Percentiles rank a stretch among this genome's conserved stretches.
phyloP scores from a whole-genome alignment of 306 rosid genomes.

The Oxytropis ochrocephala region DNA sequence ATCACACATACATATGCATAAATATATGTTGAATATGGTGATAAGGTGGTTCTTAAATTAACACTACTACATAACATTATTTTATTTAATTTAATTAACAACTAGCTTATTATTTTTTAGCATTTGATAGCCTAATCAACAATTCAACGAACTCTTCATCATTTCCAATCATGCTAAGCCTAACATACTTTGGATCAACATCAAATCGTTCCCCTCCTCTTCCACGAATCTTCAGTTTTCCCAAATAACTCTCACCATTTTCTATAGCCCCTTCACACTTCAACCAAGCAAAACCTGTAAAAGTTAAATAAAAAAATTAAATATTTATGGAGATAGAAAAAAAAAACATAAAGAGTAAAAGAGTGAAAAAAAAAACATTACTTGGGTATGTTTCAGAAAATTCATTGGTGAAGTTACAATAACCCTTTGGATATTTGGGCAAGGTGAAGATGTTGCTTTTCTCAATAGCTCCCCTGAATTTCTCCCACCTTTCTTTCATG shows the following conservation, averaged over 20 bases:
- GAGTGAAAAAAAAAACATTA: background rate
- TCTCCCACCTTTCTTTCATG: slow-evolving; percentile 64
- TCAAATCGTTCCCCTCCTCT: slow-evolving; percentile 68
- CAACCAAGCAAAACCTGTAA: slow-evolving; percentile 73
- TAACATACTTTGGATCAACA: slow-evolving; percentile 29
- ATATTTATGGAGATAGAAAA: background rate
- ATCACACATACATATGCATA: background rate
- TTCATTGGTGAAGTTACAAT: slow-evolving; percentile 48
- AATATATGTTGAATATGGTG: background rate
- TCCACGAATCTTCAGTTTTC: slow-evolving; percentile 29
- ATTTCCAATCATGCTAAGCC: slow-evolving; percentile 50
- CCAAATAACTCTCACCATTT: slow-evolving; percentile 36
- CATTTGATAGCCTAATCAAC: slow-evolving; percentile 35
- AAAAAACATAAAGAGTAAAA: background rate
- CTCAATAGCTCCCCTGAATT: slow-evolving; percentile 30
- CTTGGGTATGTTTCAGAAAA: slow-evolving; percentile 49
- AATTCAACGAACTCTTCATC: slow-evolving; percentile 42
- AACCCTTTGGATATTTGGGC: slow-evolving; percentile 26
- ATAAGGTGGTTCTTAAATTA: background rate
- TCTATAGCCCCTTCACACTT: slow-evolving; percentile 42
- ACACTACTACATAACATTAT: background rate
- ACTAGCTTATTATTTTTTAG: background rate
- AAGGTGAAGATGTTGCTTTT: slow-evolving; percentile 32
- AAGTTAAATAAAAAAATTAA: background rate
- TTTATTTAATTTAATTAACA: background rate